Conservation (phyloP, 1,284 basidiomycete genomes). For the Marasmius sp. region DNA sequence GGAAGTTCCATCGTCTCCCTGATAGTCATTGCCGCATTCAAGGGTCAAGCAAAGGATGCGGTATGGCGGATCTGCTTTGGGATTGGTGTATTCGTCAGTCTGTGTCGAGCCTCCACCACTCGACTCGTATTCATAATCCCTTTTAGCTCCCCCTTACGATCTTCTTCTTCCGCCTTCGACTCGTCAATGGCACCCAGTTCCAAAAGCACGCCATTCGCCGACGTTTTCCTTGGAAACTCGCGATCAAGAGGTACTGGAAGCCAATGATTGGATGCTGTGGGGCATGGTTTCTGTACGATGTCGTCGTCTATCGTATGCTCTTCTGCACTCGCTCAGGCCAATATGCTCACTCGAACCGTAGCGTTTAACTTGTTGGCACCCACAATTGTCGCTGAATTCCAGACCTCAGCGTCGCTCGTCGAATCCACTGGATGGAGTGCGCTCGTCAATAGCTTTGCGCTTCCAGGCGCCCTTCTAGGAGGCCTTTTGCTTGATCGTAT, state of each 20-base stretch:
- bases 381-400: slow-evolving; percentile 1
- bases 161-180: slow-evolving; percentile 3
- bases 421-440: slow-evolving; percentile 1
- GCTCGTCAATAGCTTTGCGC: background rate
- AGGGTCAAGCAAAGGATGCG: background rate
- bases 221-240: slow-evolving; percentile 3
- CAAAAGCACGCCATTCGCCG: slow-evolving; percentile 6
- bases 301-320: background rate
- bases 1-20: slow-evolving; percentile 4
- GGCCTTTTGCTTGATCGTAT: background rate
- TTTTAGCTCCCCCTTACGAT: slow-evolving; percentile 3
- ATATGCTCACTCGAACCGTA: background rate
- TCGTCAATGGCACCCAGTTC: slow-evolving; percentile 4
- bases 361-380: slow-evolving; percentile 3
- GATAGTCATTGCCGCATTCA: slow-evolving; percentile 2
- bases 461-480: slow-evolving; percentile 1
- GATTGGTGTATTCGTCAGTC: slow-evolving; percentile 2
- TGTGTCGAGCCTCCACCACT: background rate
- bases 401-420: background rate
- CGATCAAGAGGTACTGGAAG: slow-evolving; percentile 3
- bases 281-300: slow-evolving; percentile 3
- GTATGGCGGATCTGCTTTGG: slow-evolving; percentile 7
- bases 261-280: slow-evolving; percentile 3
- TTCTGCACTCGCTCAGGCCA: background rate
- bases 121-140: background rate